Evolutionary conservation across 139 green algal species (phyloP).

Genomic region (Astrephomene gubernaculifera): DNA sequence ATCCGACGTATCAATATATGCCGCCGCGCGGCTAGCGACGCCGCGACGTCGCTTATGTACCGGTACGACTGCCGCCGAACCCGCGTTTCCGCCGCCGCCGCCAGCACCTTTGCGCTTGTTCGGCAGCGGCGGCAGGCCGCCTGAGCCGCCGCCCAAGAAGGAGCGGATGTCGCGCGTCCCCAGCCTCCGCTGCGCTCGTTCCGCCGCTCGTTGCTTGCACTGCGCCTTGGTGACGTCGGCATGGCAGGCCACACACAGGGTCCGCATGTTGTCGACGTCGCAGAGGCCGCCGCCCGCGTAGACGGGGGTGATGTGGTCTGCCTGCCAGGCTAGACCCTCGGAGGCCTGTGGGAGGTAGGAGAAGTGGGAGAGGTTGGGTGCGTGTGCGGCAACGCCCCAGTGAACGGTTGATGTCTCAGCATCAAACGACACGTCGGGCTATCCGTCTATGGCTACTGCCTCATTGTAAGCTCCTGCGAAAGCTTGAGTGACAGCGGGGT

Average conservation of each 20-base stretch:
- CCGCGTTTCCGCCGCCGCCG: not conserved
- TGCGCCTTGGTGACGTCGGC: slow-evolving; percentile 70
- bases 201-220: slow-evolving; percentile 59
- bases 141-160: slow-evolving; percentile 31
- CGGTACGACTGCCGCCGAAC: not conserved
- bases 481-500: too few species aligned
- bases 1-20: slow-evolving; percentile 16
- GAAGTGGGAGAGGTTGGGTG: too few species aligned
- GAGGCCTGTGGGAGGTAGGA: too few species aligned
- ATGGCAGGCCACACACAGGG: slow-evolving; percentile 91
- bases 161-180: slow-evolving; percentile 58
- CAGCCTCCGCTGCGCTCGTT: slow-evolving; percentile 49
- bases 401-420: too few species aligned
- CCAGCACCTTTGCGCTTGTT: not conserved
- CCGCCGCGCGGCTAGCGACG: slow-evolving; percentile 1
- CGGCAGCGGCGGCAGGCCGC: slow-evolving; percentile 13
- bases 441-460: too few species aligned
- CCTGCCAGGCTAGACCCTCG: slow-evolving; percentile 89
- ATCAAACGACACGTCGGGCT: too few species aligned
- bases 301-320: slow-evolving; percentile 90
- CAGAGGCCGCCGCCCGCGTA: slow-evolving; percentile 89
- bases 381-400: too few species aligned
- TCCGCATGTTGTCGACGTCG: slow-evolving; percentile 91
- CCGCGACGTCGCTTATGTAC: not conserved
- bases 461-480: too few species aligned